phyloP scores from a whole-genome alignment of 352 stramenopile genomes.

The Phytophthora pluvialis region DNA sequence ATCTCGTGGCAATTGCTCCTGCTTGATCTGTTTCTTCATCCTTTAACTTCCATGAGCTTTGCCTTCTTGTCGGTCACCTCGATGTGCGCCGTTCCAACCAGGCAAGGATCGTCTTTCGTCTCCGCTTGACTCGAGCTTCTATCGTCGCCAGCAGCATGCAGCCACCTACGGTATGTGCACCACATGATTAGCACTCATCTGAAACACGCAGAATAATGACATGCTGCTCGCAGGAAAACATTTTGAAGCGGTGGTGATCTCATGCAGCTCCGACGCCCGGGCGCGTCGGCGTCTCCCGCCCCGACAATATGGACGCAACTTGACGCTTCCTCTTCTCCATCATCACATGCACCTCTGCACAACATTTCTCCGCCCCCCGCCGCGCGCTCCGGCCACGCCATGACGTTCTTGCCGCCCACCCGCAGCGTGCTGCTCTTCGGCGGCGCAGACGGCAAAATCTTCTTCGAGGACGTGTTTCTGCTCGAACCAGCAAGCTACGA shows the following conservation, averaged over 20 bases:
- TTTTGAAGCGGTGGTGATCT: not conserved
- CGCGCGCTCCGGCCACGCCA: conserved; percentile 62
- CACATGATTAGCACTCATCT: no score
- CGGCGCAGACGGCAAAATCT: conserved; percentile 60
- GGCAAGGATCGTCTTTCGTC: no score
- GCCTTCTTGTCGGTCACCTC: no score
- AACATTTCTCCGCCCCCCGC: conserved; percentile 19
- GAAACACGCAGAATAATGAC: not conserved
- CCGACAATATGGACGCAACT: conserved; percentile 42
- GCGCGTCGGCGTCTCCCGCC: conserved; percentile 5
- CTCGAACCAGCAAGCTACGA: conserved; percentile 49
- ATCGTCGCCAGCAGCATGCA: no score
- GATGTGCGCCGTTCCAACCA: no score
- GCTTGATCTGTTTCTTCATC: no score
- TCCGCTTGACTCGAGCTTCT: no score
- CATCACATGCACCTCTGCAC: not conserved
- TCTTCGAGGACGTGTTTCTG: conserved; percentile 70
- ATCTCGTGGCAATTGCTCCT: no score
- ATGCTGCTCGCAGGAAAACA: not conserved
- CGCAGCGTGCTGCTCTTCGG: conserved; percentile 67
- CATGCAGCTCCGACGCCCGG: conserved; percentile 11
- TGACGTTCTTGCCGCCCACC: conserved; percentile 55
- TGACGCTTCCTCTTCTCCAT: conserved; percentile 1
- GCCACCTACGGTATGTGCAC: no score
- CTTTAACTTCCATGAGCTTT: no score